A percentile compares a stretch with the other conserved stretches of the same genome.
These are phyloP conservation scores for Candida caryicola DNA, from an alignment of 805 yeast genomes.

Conservation along the genomic window DNA sequence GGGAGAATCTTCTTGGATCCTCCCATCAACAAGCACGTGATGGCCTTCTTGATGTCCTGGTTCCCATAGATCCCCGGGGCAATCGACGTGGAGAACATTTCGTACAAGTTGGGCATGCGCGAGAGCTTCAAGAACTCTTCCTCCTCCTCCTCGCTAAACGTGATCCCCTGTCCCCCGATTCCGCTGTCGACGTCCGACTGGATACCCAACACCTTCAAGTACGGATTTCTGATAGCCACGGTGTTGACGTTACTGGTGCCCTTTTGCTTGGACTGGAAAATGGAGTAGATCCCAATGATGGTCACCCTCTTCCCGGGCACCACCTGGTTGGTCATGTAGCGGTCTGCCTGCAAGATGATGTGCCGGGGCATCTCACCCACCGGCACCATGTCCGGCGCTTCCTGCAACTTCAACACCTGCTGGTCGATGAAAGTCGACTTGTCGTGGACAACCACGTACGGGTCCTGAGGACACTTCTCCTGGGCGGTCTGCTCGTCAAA, in stretches of 20 bases:
- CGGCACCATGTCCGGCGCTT: slow-evolving; percentile 97
- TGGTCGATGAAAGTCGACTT: slow-evolving; percentile 93
- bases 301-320: slow-evolving; percentile 96
- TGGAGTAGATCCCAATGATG: slow-evolving; percentile 87
- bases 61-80: slow-evolving; percentile 98
- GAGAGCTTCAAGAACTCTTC: slow-evolving; percentile 83
- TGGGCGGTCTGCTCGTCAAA: slow-evolving; percentile 43
- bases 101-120: slow-evolving; percentile 80
- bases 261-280: slow-evolving; percentile 67
- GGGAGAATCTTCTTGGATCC: slow-evolving; percentile 91
- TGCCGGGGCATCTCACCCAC: slow-evolving; percentile 99
- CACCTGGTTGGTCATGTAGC: slow-evolving; percentile 84
- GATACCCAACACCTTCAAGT: slow-evolving; percentile 81
- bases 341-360: slow-evolving; percentile 79
- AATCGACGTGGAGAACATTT: slow-evolving; percentile 79
- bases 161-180: slow-evolving; percentile 52
- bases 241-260: slow-evolving; percentile 34
- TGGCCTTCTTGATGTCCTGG: slow-evolving; percentile 87
- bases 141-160: slow-evolving; percentile 89
- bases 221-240: slow-evolving; percentile 95
- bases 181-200: slow-evolving; percentile 78
- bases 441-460: slow-evolving; percentile 91
- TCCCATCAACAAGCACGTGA: slow-evolving; percentile 88
- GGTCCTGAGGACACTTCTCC: slow-evolving; percentile 81
- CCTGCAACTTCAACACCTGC: slow-evolving; percentile 90